A percentile compares a stretch with the other conserved stretches of the same genome.
phyloP scores from a whole-genome alignment of 23 red algal genomes.

The Gracilaria gracilis region DNA sequence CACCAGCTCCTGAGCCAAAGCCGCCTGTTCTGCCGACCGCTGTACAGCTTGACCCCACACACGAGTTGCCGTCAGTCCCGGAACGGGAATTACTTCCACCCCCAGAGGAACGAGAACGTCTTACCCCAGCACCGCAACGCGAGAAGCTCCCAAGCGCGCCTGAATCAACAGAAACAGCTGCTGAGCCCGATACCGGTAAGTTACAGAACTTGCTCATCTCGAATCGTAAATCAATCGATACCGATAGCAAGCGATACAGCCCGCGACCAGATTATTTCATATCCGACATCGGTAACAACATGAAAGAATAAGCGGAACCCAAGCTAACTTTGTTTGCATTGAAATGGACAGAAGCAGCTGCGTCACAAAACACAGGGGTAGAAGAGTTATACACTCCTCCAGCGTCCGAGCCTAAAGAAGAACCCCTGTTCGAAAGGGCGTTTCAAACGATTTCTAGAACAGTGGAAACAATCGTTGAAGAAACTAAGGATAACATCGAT shows the following conservation, averaged over 20 bases:
- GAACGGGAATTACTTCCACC: constrained; percentile 4
- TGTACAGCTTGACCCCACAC: background rate
- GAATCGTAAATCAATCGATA: background rate
- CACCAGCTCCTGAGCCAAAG: background rate
- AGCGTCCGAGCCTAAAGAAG: background rate
- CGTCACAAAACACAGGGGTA: background rate
- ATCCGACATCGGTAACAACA: no score
- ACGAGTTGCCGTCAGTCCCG: background rate
- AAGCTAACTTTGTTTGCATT: background rate
- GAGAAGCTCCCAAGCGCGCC: background rate
- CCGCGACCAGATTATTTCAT: no score
- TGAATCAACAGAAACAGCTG: background rate
- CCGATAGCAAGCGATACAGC: background rate
- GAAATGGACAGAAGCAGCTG: background rate
- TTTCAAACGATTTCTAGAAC: constrained; percentile 24
- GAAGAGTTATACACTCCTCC: constrained; percentile 14
- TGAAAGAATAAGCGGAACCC: background rate
- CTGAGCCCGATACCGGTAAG: background rate
- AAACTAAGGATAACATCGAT: constrained; percentile 9
- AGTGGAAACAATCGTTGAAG: constrained; percentile 37
- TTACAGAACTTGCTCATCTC: background rate
- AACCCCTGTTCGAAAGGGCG: constrained; percentile 2
- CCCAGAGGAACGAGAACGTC: background rate
- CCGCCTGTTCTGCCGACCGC: background rate
- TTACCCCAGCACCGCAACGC: background rate